These are phyloP conservation scores for Crucihimalaya himalaica DNA, from an alignment of 345 rosid species.

Conservation along the genomic window DNA sequence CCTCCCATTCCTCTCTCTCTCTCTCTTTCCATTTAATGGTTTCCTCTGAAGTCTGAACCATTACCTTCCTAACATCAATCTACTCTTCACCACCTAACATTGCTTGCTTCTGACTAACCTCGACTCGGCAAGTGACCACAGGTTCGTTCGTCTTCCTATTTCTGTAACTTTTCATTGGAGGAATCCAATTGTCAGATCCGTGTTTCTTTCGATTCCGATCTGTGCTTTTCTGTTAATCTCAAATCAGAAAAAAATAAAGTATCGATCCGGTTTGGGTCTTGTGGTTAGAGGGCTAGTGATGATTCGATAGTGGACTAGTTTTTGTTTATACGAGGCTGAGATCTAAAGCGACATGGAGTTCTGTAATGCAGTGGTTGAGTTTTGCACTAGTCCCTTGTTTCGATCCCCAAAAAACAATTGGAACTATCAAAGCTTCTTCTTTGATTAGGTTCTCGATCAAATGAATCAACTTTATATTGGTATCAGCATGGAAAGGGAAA, in stretches of 20 bases:
- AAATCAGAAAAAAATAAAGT: background rate
- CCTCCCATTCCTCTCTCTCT: slow-evolving; percentile 36
- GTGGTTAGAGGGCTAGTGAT: background rate
- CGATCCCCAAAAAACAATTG: too few relatives aligned
- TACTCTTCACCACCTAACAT: slow-evolving; percentile 25
- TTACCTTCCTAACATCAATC: slow-evolving; percentile 6
- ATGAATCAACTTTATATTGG: background rate
- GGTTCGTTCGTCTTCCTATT: background rate
- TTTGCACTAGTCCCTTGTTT: background rate
- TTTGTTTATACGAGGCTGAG: slow-evolving; percentile 14
- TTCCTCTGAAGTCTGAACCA: slow-evolving; percentile 13
- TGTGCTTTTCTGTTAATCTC: background rate
- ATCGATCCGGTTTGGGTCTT: slow-evolving; percentile 34
- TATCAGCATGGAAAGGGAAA: background rate
- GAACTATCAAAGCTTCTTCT: slow-evolving; percentile 17
- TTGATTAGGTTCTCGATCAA: background rate
- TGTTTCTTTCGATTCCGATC: slow-evolving; percentile 15
- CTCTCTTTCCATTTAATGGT: slow-evolving; percentile 16
- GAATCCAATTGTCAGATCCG: slow-evolving; percentile 18
- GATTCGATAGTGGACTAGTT: slow-evolving; percentile 4
- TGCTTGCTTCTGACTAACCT: slow-evolving; percentile 10
- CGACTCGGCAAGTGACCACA: slow-evolving; percentile 14
- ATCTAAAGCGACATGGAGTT: slow-evolving; percentile 7
- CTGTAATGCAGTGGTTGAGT: slow-evolving; percentile 14
- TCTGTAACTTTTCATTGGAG: background rate